Percentiles rank a stretch among this genome's conserved stretches.
Conservation (phyloP, 352 stramenopile genomes). For the Globisporangium apiculatum region DNA sequence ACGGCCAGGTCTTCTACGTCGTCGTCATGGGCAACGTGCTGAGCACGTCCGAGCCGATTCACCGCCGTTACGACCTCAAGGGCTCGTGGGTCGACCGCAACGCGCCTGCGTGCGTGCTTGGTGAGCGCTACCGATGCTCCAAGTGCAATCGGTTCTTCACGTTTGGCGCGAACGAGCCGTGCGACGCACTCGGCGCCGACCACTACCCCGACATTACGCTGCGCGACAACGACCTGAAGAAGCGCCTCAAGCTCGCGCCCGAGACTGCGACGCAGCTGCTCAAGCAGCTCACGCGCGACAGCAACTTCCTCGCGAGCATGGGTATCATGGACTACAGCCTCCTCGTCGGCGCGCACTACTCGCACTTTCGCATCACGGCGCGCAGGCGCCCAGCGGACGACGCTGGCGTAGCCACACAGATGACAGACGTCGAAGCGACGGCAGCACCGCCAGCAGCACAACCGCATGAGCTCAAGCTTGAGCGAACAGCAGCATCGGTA, state of each 20-base stretch:
- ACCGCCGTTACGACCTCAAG: conserved; percentile 89
- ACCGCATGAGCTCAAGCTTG: conserved; percentile 8
- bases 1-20: conserved; percentile 88
- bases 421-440: not conserved
- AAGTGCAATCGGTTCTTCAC: conserved; percentile 84
- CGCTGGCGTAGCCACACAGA: not conserved
- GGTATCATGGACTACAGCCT: conserved; percentile 92
- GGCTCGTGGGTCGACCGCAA: conserved; percentile 87
- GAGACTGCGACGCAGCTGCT: conserved; percentile 46
- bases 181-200: conserved; percentile 49
- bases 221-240: conserved; percentile 85
- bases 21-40: conserved; percentile 92
- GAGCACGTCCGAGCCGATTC: conserved; percentile 74
- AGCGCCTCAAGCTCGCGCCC: conserved; percentile 60
- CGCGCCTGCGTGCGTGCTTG: conserved; percentile 61
- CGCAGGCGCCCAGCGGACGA: conserved; percentile 6
- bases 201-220: conserved; percentile 81
- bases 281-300: conserved; percentile 78
- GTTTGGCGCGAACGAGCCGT: conserved; percentile 50
- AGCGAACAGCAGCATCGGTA: not conserved
- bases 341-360: conserved; percentile 83
- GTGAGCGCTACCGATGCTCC: conserved; percentile 73
- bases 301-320: conserved; percentile 71
- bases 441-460: not conserved
- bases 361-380: conserved; percentile 67